Evolutionary conservation across 75 land plant species (phyloP), one percentile per base, ranked within the genome.

Genomic region (Chamaecyparis obtusa): DNA sequence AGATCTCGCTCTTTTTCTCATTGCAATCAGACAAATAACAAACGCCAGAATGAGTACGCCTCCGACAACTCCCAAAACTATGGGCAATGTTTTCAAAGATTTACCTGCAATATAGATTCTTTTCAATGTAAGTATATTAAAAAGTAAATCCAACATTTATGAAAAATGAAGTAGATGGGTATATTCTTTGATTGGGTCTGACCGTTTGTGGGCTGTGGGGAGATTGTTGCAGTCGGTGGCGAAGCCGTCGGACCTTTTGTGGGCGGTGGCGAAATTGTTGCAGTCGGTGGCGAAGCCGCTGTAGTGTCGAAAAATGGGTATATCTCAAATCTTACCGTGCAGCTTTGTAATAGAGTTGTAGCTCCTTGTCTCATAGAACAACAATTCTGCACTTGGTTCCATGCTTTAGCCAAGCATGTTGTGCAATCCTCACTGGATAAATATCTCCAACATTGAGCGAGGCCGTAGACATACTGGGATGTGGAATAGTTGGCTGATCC

Each of bases 381-480:
- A 75, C 80, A 35, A 75, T 39, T 2, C 15, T 81, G 11, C 32
- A 81, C 3, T 0, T n/a, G n/a, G 9, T 27, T 10, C 49, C 0
- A 9, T 81, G 51, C 83, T 1, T n/a, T 3, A 19, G 2, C 1
- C 32, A 81, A 81, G 24, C 83, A 81, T 10, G 46, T 24, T 27
- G 5, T 46, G 32, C 83, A 81, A 46, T 81, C 83, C 1, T 81
- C 5, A 11, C 46, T 46, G 51, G 83, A 81, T 46, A 81, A 19
- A n/a, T 81, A 15, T 46, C 83, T 81, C 83, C 54, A 81, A 44
- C 83, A 81, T n/a, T 46, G 83, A 43, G n/a, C 83, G 11, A 46
- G 49, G 27, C 83, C 54, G 32, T 81, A 81, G 19, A 81, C 51
- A 2, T 24, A 7, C 7, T 24, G 3, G 13, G 14, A 13, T 44